Conservation (phyloP, 306 rosid genomes). For the Cucumis cinereus region DNA sequence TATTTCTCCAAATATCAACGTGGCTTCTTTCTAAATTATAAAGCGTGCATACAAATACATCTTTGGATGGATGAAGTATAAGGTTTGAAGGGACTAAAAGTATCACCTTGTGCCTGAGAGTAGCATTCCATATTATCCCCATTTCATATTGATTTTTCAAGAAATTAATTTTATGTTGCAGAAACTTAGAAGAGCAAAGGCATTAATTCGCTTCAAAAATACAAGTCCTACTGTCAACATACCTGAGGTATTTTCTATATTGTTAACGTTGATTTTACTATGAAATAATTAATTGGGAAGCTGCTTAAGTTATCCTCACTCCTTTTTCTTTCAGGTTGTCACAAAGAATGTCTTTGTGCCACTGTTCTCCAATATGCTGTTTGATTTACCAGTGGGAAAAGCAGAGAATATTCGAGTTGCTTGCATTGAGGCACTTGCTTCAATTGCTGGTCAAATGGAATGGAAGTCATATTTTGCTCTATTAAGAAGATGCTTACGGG, state of each 20-base stretch:
- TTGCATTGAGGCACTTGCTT: constrained; percentile 78
- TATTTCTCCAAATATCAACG: background rate
- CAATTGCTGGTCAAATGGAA: constrained; percentile 64
- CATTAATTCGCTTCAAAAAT: constrained; percentile 54
- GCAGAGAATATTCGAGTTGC: constrained; percentile 68
- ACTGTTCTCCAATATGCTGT: constrained; percentile 65
- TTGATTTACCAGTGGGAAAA: constrained; percentile 55
- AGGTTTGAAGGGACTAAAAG: background rate
- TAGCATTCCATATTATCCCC: background rate
- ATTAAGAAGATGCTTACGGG: constrained; percentile 61
- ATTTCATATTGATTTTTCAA: background rate
- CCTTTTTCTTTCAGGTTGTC: constrained; percentile 40
- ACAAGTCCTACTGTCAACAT: constrained; percentile 30
- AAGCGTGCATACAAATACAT: background rate
- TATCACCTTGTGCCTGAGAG: too few species aligned
- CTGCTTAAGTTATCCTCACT: constrained; percentile 12
- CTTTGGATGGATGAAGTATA: background rate
- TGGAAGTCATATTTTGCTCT: constrained; percentile 78
- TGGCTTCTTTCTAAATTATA: background rate
- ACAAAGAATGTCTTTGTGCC: constrained; percentile 60
- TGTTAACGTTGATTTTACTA: background rate
- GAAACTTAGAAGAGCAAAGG: constrained; percentile 80
- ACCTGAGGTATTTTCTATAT: constrained; percentile 46
- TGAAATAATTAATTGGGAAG: constrained; percentile 3
- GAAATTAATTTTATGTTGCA: constrained; percentile 23